Conservation (phyloP, 208 protist species). For the Tritrichomonas musculus region DNA sequence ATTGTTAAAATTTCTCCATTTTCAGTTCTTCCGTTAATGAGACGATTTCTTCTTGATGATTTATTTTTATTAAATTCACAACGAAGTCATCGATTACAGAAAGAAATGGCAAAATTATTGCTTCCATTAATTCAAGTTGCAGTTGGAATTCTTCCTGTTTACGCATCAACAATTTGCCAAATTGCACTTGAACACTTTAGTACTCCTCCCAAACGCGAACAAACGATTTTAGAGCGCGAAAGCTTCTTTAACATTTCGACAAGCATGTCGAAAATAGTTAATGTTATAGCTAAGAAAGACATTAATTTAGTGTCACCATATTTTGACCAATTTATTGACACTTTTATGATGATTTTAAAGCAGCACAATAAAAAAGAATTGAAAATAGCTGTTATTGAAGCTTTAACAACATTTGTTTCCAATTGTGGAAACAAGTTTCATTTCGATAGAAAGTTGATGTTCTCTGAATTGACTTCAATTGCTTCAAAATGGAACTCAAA, state of each 20-base stretch:
- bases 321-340: not conserved
- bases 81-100: not conserved
- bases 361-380: not conserved
- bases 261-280: not conserved
- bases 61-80: conserved; percentile 11
- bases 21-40: not conserved
- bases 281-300: not conserved
- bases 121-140: not conserved
- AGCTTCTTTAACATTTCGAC: not conserved
- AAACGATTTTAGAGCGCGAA: not conserved
- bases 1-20: not conserved
- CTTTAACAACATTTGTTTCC: not conserved
- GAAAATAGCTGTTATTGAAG: not conserved
- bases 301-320: not conserved
- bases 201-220: not conserved
- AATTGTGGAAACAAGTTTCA: not conserved
- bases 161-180: not conserved
- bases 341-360: not conserved
- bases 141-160: not conserved
- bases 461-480: not conserved
- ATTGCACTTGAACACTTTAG: not conserved
- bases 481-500: not conserved
- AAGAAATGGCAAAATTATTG: not conserved
- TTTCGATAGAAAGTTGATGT: not conserved
- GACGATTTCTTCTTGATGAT: not conserved